Percentiles rank a stretch among this genome's conserved stretches.
phyloP scores from a whole-genome alignment of 768 basidiomycete species.

The Calocera viscosa region DNA sequence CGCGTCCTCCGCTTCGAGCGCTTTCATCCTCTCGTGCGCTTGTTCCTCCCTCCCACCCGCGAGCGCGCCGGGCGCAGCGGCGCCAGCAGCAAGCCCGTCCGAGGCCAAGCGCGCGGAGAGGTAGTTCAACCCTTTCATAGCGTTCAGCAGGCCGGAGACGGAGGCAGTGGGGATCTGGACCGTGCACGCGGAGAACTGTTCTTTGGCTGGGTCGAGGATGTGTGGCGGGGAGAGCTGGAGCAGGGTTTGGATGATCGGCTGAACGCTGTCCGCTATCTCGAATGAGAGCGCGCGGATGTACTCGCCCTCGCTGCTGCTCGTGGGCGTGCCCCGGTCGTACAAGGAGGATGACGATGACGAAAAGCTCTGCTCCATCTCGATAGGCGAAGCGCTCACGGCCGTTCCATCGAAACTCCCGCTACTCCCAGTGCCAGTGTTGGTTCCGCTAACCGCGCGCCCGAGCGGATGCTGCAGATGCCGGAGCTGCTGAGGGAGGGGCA shows the following conservation, averaged over 20 bases:
- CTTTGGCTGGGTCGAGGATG: constrained; percentile 77
- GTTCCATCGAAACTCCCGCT: not conserved
- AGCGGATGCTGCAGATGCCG: constrained; percentile 60
- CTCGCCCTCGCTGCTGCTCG: constrained; percentile 13
- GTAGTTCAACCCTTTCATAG: constrained; percentile 89
- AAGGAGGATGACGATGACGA: constrained; percentile 18
- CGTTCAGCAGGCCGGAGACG: constrained; percentile 75
- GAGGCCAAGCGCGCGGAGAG: constrained; percentile 69
- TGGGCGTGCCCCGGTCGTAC: not conserved
- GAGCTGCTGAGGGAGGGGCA: constrained; percentile 71
- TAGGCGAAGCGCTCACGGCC: not conserved
- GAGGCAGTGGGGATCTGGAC: constrained; percentile 77
- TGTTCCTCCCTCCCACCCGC: too few relatives aligned
- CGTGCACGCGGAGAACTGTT: constrained; percentile 83
- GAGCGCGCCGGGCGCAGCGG: not conserved
- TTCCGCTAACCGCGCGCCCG: constrained; percentile 23
- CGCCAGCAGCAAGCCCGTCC: not conserved
- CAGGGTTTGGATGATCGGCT: constrained; percentile 82
- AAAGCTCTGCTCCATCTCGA: constrained; percentile 12
- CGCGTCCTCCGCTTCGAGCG: not conserved
- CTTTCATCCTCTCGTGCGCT: too few relatives aligned
- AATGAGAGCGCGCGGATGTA: constrained; percentile 59
- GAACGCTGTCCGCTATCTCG: constrained; percentile 82
- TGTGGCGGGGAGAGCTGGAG: constrained; percentile 83
- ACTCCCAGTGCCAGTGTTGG: constrained; percentile 3